phyloP scores from a whole-genome alignment of 2,329 filamentous ascomycete genomes.

The Cladosporium sp. region DNA sequence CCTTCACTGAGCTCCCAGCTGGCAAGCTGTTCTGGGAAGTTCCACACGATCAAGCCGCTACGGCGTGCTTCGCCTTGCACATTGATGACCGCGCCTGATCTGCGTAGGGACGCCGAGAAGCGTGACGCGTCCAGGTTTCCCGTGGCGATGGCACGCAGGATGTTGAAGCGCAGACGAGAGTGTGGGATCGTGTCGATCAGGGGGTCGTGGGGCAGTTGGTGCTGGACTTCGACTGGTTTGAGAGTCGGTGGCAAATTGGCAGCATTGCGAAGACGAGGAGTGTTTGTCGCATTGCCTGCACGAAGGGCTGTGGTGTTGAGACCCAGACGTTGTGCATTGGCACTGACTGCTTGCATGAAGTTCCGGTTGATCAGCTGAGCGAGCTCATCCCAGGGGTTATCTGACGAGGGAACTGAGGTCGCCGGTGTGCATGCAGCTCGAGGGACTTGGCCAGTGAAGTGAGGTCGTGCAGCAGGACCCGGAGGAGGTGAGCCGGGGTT shows the following conservation, averaged over 20 bases:
- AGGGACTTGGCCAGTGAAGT: not conserved
- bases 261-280: slow-evolving; percentile 19
- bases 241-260: slow-evolving; percentile 25
- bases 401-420: slow-evolving; percentile 6
- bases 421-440: slow-evolving; percentile 8
- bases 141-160: slow-evolving; percentile 29
- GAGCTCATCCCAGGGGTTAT: slow-evolving; percentile 32
- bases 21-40: slow-evolving; percentile 40
- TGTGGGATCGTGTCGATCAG: slow-evolving; percentile 34
- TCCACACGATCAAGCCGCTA: slow-evolving; percentile 41
- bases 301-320: slow-evolving; percentile 25
- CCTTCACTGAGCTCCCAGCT: slow-evolving; percentile 47
- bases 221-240: slow-evolving; percentile 30
- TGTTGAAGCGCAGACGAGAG: slow-evolving; percentile 31
- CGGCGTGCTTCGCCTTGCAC: slow-evolving; percentile 28
- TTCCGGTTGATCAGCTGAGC: slow-evolving; percentile 35
- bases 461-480: not conserved
- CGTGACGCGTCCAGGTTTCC: slow-evolving; percentile 27
- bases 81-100: slow-evolving; percentile 30
- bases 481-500: slow-evolving; percentile 11
- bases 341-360: slow-evolving; percentile 28
- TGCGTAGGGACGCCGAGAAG: slow-evolving; percentile 27
- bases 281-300: slow-evolving; percentile 22
- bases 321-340: slow-evolving; percentile 30
- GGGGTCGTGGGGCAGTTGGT: slow-evolving; percentile 32